Evolutionary conservation across 2,329 filamentous ascomycete species (phyloP), one percentile per base, ranked within the genome.

Genomic region (Penicillium sp.): DNA sequence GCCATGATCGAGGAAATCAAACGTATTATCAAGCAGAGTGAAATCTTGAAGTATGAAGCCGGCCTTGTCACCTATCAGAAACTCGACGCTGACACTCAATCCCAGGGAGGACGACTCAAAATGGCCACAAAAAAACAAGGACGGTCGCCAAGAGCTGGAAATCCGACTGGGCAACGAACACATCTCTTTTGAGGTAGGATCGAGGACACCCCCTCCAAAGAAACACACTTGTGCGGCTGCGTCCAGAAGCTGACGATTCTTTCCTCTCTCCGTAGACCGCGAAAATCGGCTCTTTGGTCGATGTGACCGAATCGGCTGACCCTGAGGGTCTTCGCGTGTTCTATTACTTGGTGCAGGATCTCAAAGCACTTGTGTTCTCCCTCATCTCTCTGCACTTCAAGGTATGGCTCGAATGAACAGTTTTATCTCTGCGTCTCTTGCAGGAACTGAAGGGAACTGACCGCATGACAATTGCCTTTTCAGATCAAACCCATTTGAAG

Each of bases 41-140:
- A 98, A 69, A 96, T 98, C 63, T 84, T 94, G 76, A 97, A 97
- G 89, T 94, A 80, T 46, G 76, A 57, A n/a, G 27, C 36, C 43
- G 9, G 33, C 29, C 42, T 43, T 11, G 9, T 12, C 6, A 26
- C 29, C 13, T 26, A 18, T 12, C 12, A 71, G 50, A 38, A 5
- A 13, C 3, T 37, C 28, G n/a, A 38, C 40, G 48, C 59, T 66
- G 34, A 66, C 48, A 33, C 27, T 39, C 24, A 9, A 44, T 26
- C 34, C 53, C 58, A 95, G 89, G 76, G 93, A 98, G 83, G 93
- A 98, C 66, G 93, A 98, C 69, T 87, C 84, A 26, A 96, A 96
- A 69, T 98, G 93, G 93, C 93, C 93, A 0, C 89, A 94, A 70
- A 98, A 97, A 81, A 98, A 98, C 75, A 97, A 97, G 74, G 93